phyloP scores from a whole-genome alignment of 495 filamentous ascomycete genomes.

The Neurospora sp. region DNA sequence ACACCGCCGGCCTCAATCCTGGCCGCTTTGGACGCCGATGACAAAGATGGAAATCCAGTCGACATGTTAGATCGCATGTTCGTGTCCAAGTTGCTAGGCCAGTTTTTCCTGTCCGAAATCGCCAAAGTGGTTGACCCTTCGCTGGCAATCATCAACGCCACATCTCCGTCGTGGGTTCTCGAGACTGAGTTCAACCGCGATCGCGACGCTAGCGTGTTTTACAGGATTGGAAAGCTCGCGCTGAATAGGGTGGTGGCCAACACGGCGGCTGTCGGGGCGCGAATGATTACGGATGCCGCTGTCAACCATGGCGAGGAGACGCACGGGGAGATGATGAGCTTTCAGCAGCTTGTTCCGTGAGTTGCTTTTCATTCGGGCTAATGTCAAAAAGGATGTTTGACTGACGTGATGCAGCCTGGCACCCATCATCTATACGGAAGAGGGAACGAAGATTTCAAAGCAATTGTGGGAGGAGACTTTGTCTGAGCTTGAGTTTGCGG shows the following conservation, averaged over 20 bases:
- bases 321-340: constrained; percentile 30
- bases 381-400: not conserved
- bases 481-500: constrained; percentile 29
- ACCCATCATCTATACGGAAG: constrained; percentile 20
- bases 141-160: constrained; percentile 34
- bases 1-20: constrained; percentile 20
- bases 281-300: constrained; percentile 28
- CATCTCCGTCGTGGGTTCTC: constrained; percentile 28
- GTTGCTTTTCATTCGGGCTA: not conserved
- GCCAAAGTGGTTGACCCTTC: constrained; percentile 22
- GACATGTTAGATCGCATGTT: constrained; percentile 19
- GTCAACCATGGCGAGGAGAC: constrained; percentile 30
- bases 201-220: constrained; percentile 7
- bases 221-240: not conserved
- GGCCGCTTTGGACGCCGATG: constrained; percentile 21
- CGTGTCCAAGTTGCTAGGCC: constrained; percentile 29
- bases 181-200: constrained; percentile 29
- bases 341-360: constrained; percentile 29
- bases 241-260: constrained; percentile 15
- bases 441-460: constrained; percentile 20
- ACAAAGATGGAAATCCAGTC: constrained; percentile 3
- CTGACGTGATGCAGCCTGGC: not conserved
- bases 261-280: constrained; percentile 21
- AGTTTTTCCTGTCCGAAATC: constrained; percentile 23
- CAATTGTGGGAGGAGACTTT: constrained; percentile 33